These are phyloP conservation scores for Achaetomiella virescens DNA, from an alignment of 495 filamentous ascomycete genomes.

Conservation along the genomic window DNA sequence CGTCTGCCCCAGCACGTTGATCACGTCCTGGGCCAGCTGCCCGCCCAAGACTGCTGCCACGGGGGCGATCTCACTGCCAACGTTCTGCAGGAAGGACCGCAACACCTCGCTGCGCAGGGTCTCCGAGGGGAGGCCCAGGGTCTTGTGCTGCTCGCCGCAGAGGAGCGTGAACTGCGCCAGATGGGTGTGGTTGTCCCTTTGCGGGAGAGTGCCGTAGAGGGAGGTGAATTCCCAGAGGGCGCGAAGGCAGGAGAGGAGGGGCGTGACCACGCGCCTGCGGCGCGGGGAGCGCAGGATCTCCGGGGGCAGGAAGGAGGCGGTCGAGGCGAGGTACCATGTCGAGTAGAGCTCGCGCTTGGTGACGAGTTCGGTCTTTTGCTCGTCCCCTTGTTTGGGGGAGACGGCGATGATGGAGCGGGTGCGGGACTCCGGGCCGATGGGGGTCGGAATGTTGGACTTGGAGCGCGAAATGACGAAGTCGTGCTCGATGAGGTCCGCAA, in stretches of 20 bases:
- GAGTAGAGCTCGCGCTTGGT: conserved; percentile 87
- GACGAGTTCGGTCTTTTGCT: conserved; percentile 67
- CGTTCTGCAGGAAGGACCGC: conserved; percentile 73
- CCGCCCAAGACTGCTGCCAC: conserved; percentile 88
- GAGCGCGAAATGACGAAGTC: conserved; percentile 81
- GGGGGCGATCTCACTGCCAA: conserved; percentile 75
- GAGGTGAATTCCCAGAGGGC: conserved; percentile 75
- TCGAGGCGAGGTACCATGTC: conserved; percentile 67
- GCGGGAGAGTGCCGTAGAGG: conserved; percentile 50
- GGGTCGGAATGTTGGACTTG: conserved; percentile 66
- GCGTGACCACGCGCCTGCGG: conserved; percentile 67
- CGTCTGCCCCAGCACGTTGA: conserved; percentile 82
- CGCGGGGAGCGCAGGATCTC: conserved; percentile 61
- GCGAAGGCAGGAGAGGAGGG: conserved; percentile 72
- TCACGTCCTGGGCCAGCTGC: conserved; percentile 88
- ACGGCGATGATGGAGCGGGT: conserved; percentile 71
- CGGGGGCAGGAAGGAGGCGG: conserved; percentile 64
- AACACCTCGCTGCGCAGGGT: conserved; percentile 74
- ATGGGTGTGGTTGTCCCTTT: conserved; percentile 47
- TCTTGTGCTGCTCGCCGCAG: conserved; percentile 65
- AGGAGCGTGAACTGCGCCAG: conserved; percentile 67
- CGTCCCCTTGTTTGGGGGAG: conserved; percentile 62
- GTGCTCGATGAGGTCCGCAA: conserved; percentile 83
- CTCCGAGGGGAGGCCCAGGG: conserved; percentile 68
- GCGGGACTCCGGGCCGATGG: conserved; percentile 58